Conservation (phyloP, 2,329 filamentous ascomycete species). For the Corinectria fuckeliana region DNA sequence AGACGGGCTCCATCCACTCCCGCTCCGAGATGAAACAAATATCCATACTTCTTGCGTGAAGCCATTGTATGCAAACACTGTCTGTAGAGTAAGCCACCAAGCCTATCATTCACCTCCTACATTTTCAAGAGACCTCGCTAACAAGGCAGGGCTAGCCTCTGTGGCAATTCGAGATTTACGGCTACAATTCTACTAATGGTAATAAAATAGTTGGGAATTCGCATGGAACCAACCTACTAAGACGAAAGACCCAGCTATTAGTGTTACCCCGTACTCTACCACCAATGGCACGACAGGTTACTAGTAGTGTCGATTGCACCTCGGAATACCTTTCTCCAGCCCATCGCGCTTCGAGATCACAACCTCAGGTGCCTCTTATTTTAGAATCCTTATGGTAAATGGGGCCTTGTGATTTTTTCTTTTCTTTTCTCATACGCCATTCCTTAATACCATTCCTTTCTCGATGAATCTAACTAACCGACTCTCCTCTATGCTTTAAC, state of each 20-base stretch:
- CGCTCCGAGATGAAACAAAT: background rate
- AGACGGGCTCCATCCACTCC: background rate
- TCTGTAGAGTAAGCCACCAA: too few relatives aligned
- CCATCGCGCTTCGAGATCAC: too few relatives aligned
- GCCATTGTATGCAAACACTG: background rate
- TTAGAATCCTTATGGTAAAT: background rate
- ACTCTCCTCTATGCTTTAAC: constrained; percentile 17
- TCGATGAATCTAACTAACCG: constrained; percentile 5
- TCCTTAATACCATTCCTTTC: background rate
- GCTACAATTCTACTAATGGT: too few relatives aligned
- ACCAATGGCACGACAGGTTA: background rate
- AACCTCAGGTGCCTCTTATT: too few relatives aligned
- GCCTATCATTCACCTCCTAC: too few relatives aligned
- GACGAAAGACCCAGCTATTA: too few relatives aligned
- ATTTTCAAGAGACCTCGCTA: too few relatives aligned
- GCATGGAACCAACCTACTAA: too few relatives aligned
- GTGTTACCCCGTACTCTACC: background rate
- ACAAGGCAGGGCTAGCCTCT: too few relatives aligned
- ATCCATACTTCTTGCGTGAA: background rate
- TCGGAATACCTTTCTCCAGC: background rate
- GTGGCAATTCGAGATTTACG: too few relatives aligned
- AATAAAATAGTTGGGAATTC: too few relatives aligned
- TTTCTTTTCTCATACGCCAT: background rate
- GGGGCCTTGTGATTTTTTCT: background rate
- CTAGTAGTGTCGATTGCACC: background rate